Base-by-base conservation (phyloP, 2,329 filamentous ascomycete species). In the Scytalidium sp. region DNA sequence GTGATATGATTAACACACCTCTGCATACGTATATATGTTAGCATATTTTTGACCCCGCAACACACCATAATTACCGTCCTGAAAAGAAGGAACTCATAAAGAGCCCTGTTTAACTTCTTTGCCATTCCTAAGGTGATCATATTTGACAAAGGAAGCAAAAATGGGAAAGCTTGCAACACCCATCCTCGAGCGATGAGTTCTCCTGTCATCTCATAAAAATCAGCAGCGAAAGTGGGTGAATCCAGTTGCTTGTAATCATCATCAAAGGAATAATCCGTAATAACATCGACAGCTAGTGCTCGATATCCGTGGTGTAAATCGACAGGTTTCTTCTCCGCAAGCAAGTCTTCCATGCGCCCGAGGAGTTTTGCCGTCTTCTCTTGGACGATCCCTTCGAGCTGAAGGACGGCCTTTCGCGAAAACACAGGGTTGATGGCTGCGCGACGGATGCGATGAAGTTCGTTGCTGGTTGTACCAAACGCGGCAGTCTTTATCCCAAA, bases 241-340 rank as follows among this genome's bases (percentile, higher is more conserved):
- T 49, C 50, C 6, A 57, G 45, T 7, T 53, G 36, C 43, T 46
- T 29, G 32, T 51, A 53, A 19, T 43, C 48, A 21, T 51, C 50
- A 20, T 51, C 41, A 23, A 55, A 53, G 3, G 43, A 46, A 41
- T 51, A 57, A 19, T 50, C 44, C 6, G 55, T 55, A 3, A 53
- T 50, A 10, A 57, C 50, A 49, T 57, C 55, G 13, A 46, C 52
- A 32, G 55, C 50, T 11, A 57, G 39, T 7, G 46, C 44, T 22
- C 45, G 22, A 20, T 51, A 52, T 25, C 53, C 56, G 47, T 59
- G 49, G 7, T 43, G 46, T 6, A 57, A 21, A 48, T 59, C 56
- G n/a, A 50, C 49, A 11, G 53, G 45, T 29, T 51, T 6, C 3
- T 46, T 43, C 9, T 43, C 50, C 3, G 46, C 45, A 40, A 22